Percentiles rank a stretch among this genome's conserved stretches.
phyloP scores from a whole-genome alignment of 2,329 filamentous ascomycete genomes.

The Colletotrichum brevisporum region DNA sequence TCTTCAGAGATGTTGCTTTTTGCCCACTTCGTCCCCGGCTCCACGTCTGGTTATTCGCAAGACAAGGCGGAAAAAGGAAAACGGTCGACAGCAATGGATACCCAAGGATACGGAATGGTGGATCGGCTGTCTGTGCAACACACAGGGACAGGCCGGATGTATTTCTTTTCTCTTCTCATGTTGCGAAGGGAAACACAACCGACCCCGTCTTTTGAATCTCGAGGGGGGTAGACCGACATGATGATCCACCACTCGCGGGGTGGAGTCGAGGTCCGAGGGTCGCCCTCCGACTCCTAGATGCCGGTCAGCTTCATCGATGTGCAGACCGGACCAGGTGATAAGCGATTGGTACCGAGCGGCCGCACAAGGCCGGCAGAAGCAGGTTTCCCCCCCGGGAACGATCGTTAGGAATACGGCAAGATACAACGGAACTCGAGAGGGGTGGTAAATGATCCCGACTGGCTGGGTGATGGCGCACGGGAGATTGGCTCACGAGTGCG shows the following conservation, averaged over 20 bases:
- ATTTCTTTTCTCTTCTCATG: conserved; percentile 28
- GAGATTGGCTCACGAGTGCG: conserved; percentile 13
- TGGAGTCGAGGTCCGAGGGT: conserved; percentile 22
- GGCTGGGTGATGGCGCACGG: conserved; percentile 14
- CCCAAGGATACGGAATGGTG: conserved; percentile 19
- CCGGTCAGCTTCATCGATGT: conserved; percentile 18
- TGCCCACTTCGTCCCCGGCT: not conserved
- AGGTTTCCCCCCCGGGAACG: conserved; percentile 8
- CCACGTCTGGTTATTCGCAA: conserved; percentile 16
- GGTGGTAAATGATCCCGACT: conserved; percentile 11
- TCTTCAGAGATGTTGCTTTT: not conserved
- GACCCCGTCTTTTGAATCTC: conserved; percentile 23
- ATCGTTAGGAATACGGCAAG: conserved; percentile 24
- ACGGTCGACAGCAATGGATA: conserved; percentile 16
- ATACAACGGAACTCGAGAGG: conserved; percentile 1
- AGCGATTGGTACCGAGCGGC: conserved; percentile 28
- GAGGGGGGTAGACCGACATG: conserved; percentile 26
- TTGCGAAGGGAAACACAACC: conserved; percentile 29
- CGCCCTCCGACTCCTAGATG: not conserved
- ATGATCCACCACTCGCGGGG: conserved; percentile 25
- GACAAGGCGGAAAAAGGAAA: conserved; percentile 23
- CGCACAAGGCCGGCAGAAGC: conserved; percentile 25
- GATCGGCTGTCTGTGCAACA: conserved; percentile 31
- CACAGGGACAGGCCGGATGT: conserved; percentile 23
- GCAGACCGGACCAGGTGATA: not conserved